A percentile compares a stretch with the other conserved stretches of the same genome.
Conservation (phyloP, 768 basidiomycete species). For the Rhizopogon roseolus region DNA sequence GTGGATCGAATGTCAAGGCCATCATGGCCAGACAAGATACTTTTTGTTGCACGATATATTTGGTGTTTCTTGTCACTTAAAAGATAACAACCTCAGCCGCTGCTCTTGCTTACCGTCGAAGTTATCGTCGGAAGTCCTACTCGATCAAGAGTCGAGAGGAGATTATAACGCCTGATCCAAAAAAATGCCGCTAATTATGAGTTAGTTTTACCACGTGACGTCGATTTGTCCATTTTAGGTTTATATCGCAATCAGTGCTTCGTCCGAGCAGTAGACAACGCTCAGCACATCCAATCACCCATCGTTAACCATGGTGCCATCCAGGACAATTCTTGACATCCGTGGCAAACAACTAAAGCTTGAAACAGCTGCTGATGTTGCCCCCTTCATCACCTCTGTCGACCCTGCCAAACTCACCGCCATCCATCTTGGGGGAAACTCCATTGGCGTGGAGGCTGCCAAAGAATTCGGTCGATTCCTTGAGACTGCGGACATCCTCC, state of each 20-base stretch:
- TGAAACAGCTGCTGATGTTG: slow-evolving; percentile 67
- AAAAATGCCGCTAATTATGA: neutral
- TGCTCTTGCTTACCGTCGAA: neutral
- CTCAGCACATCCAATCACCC: neutral
- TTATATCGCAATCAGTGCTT: slow-evolving; percentile 10
- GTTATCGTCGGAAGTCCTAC: neutral
- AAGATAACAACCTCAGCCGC: slow-evolving; percentile 2
- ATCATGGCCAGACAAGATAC: neutral
- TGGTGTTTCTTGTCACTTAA: neutral
- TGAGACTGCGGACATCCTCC: slow-evolving; percentile 57
- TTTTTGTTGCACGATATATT: neutral
- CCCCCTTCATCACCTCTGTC: slow-evolving; percentile 62
- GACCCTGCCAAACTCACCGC: slow-evolving; percentile 72
- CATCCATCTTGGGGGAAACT: slow-evolving; percentile 92
- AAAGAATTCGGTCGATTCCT: slow-evolving; percentile 79
- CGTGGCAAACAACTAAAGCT: slow-evolving; percentile 57
- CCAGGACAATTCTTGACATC: slow-evolving; percentile 20
- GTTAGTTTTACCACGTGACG: slow-evolving; percentile 15
- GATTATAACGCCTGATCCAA: neutral
- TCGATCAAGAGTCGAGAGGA: neutral
- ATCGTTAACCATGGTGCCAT: slow-evolving; percentile 12
- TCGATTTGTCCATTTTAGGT: slow-evolving; percentile 9
- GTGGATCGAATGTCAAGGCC: slow-evolving; percentile 41
- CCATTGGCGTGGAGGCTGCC: slow-evolving; percentile 88
- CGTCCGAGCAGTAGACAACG: neutral